These are phyloP conservation scores for Trichoderma afroharzianum DNA, from an alignment of 2,329 filamentous ascomycete genomes.

Conservation along the genomic window DNA sequence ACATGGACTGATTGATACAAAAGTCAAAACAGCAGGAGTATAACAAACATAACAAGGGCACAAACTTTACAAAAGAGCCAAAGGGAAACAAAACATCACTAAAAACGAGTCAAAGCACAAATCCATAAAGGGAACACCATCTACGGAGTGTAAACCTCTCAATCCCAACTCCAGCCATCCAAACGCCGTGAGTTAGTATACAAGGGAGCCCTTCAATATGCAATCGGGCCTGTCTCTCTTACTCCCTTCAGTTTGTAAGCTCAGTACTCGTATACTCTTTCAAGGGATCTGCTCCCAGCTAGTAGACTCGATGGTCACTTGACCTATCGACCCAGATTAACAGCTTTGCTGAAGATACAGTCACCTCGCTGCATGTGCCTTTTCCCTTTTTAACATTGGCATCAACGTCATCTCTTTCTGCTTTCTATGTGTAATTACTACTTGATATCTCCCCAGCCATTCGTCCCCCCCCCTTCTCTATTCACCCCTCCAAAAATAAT, in stretches of 20 bases:
- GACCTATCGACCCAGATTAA: not conserved
- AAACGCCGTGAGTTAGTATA: not conserved
- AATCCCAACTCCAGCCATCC: not conserved
- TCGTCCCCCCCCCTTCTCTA: not conserved
- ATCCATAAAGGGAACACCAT: not conserved
- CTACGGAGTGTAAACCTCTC: not conserved
- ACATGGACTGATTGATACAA: not conserved
- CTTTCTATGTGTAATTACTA: not conserved
- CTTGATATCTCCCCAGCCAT: not conserved
- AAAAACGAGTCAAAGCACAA: not conserved
- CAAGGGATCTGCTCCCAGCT: not conserved
- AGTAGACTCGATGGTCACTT: not conserved
- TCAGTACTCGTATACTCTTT: not conserved
- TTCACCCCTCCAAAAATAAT: not conserved
- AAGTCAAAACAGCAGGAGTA: not conserved
- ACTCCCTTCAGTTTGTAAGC: not conserved
- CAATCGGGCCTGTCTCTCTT: not conserved
- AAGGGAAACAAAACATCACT: not conserved
- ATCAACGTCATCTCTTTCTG: not conserved
- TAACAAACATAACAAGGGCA: not conserved
- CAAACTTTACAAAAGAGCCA: not conserved
- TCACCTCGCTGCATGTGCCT: not conserved
- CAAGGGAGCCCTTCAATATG: not conserved
- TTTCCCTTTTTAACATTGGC: not conserved
- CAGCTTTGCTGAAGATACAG: not conserved